Evolutionary conservation across 805 yeast genomes (phyloP), one percentile per base, ranked within the genome.

Genomic region (Zygotorulaspora sp.): DNA sequence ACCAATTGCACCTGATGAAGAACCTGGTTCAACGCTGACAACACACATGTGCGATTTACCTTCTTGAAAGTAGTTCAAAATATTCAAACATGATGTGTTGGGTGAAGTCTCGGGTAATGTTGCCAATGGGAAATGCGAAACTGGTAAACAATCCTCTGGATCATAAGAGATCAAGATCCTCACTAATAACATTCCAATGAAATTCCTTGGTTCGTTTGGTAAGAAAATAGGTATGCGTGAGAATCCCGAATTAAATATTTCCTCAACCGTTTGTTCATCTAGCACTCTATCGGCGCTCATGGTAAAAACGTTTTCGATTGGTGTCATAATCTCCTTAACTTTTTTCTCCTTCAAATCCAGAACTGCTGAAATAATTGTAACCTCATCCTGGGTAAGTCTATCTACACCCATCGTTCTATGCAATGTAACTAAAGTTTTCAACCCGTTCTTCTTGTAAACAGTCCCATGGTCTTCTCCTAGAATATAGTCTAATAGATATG

Each of bases 31-130:
- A 40, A 79, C 80, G 47, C 90, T 79, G 6, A 90, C 96, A 24
- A 89, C 80, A 53, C 92, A 90, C 98, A 90, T 90, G 63, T 90
- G 98, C 1, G 95, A 82, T 62, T 88, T 89, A 44, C 98, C 98
- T 61, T 90, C 97, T 62, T 90, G 98, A 72, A 92, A 90, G 65
- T 90, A 90, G 62, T 90, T 90, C 55, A 90, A 72, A 49, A 90
- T 89, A 63, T 92, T 90, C 57, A 90, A 70, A 62, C 97, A 90
- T 5, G 96, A 87, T 3, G 97, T 89, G 36, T 83, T 88, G 15
- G 86, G 82, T 2, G 83, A 78, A 0, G 98, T 90, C 65, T 90
- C 97, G 0, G 98, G 98, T 31, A 90, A 71, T 0, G 97, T 92
- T 2, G 97, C 97, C 52, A 90, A 71, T 6, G 97, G 96, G 69